phyloP scores from a whole-genome alignment of 163 green algal genomes.

The Prototheca cutis region DNA sequence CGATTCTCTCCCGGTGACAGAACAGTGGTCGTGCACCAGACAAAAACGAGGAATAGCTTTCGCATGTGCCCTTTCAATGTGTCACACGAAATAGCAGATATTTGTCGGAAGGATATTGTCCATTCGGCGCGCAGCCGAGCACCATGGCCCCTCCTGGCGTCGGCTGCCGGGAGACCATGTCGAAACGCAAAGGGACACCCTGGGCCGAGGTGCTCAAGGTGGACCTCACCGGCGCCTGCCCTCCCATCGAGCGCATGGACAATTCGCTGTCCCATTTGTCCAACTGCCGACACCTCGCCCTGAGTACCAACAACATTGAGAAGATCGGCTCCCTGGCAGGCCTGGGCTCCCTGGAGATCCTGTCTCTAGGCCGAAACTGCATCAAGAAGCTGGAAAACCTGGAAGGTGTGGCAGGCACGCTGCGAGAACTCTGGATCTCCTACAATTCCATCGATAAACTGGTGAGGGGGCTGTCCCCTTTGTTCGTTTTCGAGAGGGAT shows the following conservation, averaged over 20 bases:
- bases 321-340: constrained; percentile 75
- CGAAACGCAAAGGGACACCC: constrained; percentile 29
- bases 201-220: constrained; percentile 60
- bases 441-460: constrained; percentile 87
- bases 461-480: constrained; percentile 32
- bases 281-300: constrained; percentile 53
- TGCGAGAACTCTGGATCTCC: constrained; percentile 89
- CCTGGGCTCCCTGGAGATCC: constrained; percentile 67
- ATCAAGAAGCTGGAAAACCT: constrained; percentile 92
- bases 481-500: not conserved
- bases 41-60: too few species aligned
- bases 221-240: constrained; percentile 52
- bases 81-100: too few species aligned
- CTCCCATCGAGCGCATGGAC: constrained; percentile 89
- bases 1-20: too few species aligned
- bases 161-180: not conserved
- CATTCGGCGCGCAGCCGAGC: too few species aligned
- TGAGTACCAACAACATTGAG: constrained; percentile 94
- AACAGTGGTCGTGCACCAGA: too few species aligned
- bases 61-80: too few species aligned
- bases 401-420: constrained; percentile 68
- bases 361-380: constrained; percentile 81
- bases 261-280: constrained; percentile 63
- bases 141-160: too few species aligned
- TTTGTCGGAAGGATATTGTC: too few species aligned